Conservation (phyloP, 2,329 filamentous ascomycete genomes). For the Trichoderma afroharzianum region DNA sequence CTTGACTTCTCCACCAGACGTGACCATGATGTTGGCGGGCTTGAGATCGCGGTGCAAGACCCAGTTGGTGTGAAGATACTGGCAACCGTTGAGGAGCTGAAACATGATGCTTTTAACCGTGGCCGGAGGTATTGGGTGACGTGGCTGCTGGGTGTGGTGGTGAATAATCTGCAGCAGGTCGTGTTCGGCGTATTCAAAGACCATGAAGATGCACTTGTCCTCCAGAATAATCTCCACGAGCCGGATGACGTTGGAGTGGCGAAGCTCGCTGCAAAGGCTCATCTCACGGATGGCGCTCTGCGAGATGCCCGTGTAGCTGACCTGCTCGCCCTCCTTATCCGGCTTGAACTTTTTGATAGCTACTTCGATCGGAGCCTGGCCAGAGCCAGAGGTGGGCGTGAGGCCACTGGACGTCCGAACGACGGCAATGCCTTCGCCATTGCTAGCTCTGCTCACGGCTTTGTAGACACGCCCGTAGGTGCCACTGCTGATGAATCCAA, state of each 20-base stretch:
- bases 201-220: conserved; percentile 99
- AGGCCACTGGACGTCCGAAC: conserved; percentile 28
- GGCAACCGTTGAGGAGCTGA: conserved; percentile 88
- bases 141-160: conserved; percentile 85
- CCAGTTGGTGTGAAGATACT: conserved; percentile 96
- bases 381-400: conserved; percentile 45
- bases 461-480: conserved; percentile 99
- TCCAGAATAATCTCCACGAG: conserved; percentile 95
- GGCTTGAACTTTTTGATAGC: conserved; percentile 99
- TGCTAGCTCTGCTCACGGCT: conserved; percentile 60
- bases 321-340: conserved; percentile 92
- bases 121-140: conserved; percentile 80
- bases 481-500: conserved; percentile 96
- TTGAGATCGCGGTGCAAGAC: conserved; percentile 95
- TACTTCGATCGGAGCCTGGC: conserved; percentile 55
- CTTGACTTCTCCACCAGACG: conserved; percentile 81
- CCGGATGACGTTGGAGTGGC: conserved; percentile 83
- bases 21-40: conserved; percentile 98
- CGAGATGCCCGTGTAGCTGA: conserved; percentile 95
- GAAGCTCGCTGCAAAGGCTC: conserved; percentile 90
- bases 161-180: conserved; percentile 97
- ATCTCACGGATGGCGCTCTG: conserved; percentile 97
- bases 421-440: neutral
- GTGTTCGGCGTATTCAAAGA: conserved; percentile 98
- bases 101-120: conserved; percentile 95